Percentiles rank a stretch among this genome's conserved stretches.
Evolutionary conservation across 225 moss, liverwort and hornwort species (phyloP).

Genomic region (Bryum argenteum): DNA sequence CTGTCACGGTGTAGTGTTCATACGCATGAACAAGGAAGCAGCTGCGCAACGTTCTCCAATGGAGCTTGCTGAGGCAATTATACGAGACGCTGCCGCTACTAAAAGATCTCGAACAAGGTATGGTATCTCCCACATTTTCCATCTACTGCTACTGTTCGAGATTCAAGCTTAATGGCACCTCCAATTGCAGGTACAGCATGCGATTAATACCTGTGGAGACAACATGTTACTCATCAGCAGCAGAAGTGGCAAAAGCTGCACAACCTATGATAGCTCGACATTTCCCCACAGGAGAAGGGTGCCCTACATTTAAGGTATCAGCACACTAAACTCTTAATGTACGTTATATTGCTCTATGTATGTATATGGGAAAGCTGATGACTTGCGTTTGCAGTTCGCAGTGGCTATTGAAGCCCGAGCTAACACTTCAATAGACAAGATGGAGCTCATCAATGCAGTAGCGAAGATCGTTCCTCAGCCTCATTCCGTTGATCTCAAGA

Average conservation of each 20-base stretch:
- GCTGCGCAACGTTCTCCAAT: slow-evolving; percentile 66
- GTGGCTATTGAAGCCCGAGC: slow-evolving; percentile 91
- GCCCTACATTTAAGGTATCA: slow-evolving; percentile 71
- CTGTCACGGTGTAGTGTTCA: slow-evolving; percentile 93
- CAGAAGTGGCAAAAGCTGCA: slow-evolving; percentile 87
- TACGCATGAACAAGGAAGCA: slow-evolving; percentile 71
- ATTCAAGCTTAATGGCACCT: too few species aligned
- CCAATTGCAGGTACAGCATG: slow-evolving; percentile 74
- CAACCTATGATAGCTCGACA: slow-evolving; percentile 74
- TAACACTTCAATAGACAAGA: slow-evolving; percentile 92
- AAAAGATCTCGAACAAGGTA: slow-evolving; percentile 92
- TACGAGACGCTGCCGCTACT: slow-evolving; percentile 82
- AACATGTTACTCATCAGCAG: slow-evolving; percentile 89
- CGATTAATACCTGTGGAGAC: slow-evolving; percentile 88
- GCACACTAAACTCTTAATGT: too few species aligned
- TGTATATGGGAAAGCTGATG: slow-evolving; percentile 13
- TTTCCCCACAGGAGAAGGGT: slow-evolving; percentile 71
- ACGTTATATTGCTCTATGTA: too few species aligned
- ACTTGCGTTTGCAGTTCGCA: slow-evolving; percentile 72
- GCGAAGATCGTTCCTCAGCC: slow-evolving; percentile 91
- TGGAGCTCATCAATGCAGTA: slow-evolving; percentile 89
- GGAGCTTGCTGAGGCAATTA: slow-evolving; percentile 89
- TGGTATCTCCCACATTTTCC: background rate
- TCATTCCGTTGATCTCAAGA: slow-evolving; percentile 82
- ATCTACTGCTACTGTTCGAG: background rate